Evolutionary conservation across 2,329 filamentous ascomycete genomes (phyloP), one percentile per base, ranked within the genome.

Genomic region (Trichoderma semiorbis): DNA sequence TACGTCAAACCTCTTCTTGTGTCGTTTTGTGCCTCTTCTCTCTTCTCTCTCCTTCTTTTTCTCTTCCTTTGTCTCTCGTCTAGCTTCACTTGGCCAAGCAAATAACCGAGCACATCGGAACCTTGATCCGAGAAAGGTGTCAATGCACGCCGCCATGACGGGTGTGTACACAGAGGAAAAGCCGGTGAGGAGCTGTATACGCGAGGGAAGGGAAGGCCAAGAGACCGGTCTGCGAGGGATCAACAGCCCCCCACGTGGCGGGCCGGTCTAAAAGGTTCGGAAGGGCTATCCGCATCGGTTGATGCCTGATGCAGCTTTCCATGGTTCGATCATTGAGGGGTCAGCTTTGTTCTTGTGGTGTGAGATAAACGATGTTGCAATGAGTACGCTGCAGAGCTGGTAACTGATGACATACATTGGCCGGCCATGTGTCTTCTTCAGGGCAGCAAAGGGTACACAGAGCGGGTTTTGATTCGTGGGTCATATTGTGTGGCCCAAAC

Each of bases 281-380:
- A 36, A 57, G 39, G 53, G 53, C 7, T 72, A 69, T 70, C 66
- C 43, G 61, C 66, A 72, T 72, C 66, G 71, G 65, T 61, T 70
- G 71, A 65, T 70, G 61, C 71, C 71, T 58, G 47, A 72, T 72
- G 71, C 71, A 69, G 60, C 36, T 66, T 65, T 39, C 71, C 71
- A 64, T 66, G 36, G 62, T 60, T 36, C 71, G 71, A 72, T 72
- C 71, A 71, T 66, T 43, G 61, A 72, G 32, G 64, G 62, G 36
- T 57, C 34, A 12, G 21, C 47, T 53, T 61, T 18, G 26, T 24
- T 55, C 39, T n/a, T 30, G 55, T 50, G 57, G 70, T 21, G 26
- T 43, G 28, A 47, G 8, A 18, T 11, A 34, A 7, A 18, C n/a
- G 26, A 50, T 34, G 47, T 16, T 50, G 12, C 58, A 36, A 50